Conservation (phyloP, 2,329 filamentous ascomycete genomes). For the Tetracladium maxilliforme region DNA sequence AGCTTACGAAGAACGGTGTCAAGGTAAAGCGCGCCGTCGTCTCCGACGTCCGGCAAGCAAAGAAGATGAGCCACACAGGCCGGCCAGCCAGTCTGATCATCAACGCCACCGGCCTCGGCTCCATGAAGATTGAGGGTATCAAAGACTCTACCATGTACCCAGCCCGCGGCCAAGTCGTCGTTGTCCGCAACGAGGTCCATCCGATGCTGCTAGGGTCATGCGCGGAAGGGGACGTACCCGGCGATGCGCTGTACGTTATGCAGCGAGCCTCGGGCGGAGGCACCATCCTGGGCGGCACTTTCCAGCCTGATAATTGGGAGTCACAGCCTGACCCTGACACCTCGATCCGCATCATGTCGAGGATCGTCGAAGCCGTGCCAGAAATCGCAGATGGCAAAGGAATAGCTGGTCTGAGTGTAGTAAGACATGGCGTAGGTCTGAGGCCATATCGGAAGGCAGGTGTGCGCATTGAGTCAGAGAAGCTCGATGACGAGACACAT, state of each 20-base stretch:
- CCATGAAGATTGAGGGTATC: constrained; percentile 67
- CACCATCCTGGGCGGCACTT: constrained; percentile 51
- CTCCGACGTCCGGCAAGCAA: constrained; percentile 60
- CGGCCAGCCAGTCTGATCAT: constrained; percentile 52
- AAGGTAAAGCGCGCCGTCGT: constrained; percentile 48
- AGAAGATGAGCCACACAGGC: constrained; percentile 39
- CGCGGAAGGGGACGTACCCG: constrained; percentile 45
- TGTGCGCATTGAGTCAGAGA: constrained; percentile 47
- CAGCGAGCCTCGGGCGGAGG: constrained; percentile 50
- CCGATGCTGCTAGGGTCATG: constrained; percentile 45
- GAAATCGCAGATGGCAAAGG: constrained; percentile 38
- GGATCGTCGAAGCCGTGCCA: constrained; percentile 41
- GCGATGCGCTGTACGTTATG: constrained; percentile 56
- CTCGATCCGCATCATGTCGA: constrained; percentile 52
- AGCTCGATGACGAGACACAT: constrained; percentile 32
- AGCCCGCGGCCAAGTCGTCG: constrained; percentile 61
- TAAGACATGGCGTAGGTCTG: constrained; percentile 53
- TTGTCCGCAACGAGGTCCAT: constrained; percentile 50
- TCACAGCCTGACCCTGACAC: constrained; percentile 45
- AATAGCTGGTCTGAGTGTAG: constrained; percentile 45
- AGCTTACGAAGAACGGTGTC: constrained; percentile 63
- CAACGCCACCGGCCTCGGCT: constrained; percentile 73
- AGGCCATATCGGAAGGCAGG: constrained; percentile 47
- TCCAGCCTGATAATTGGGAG: constrained; percentile 52
- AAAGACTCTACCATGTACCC: constrained; percentile 60